These are phyloP conservation scores for Musa itinerans DNA, from an alignment of 176 grass and related monocot species.

Conservation along the genomic window DNA sequence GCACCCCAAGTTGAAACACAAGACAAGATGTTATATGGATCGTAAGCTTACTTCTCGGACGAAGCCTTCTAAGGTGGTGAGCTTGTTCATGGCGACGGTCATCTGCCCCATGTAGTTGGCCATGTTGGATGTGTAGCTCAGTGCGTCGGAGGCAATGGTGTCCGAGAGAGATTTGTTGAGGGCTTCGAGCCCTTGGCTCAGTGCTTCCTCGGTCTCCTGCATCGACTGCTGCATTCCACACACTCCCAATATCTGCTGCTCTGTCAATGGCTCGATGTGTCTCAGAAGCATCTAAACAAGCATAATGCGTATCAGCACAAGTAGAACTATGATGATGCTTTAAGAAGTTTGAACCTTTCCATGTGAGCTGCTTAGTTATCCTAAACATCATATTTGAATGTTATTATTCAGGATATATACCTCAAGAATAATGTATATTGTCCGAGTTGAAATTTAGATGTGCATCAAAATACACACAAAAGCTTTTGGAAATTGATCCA, in stretches of 20 bases:
- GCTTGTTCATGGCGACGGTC: slow-evolving; percentile 46
- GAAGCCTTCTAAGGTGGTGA: slow-evolving; percentile 27
- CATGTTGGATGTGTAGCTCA: slow-evolving; percentile 27
- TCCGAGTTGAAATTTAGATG: too few species aligned
- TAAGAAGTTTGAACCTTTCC: too few species aligned
- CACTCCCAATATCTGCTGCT: slow-evolving; percentile 39
- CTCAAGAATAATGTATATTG: too few species aligned
- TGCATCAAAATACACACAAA: too few species aligned
- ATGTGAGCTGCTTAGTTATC: too few species aligned
- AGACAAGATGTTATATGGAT: not conserved
- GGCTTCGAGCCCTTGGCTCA: slow-evolving; percentile 33
- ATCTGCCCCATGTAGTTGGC: slow-evolving; percentile 33
- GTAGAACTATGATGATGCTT: too few species aligned
- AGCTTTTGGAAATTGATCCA: not conserved
- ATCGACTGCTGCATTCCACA: slow-evolving; percentile 34
- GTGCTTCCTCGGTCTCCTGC: slow-evolving; percentile 36
- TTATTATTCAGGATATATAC: too few species aligned
- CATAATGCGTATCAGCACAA: not conserved
- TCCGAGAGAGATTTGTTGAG: slow-evolving; percentile 43
- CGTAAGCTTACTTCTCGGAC: slow-evolving; percentile 26
- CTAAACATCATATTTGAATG: too few species aligned
- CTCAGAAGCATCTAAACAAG: slow-evolving; percentile 30
- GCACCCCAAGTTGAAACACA: not conserved
- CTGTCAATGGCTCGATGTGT: slow-evolving; percentile 44
- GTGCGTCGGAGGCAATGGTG: slow-evolving; percentile 28